These are phyloP conservation scores for Thermothelomyces thermophilus DNA, from an alignment of 2,329 filamentous ascomycete species.

Conservation along the genomic window DNA sequence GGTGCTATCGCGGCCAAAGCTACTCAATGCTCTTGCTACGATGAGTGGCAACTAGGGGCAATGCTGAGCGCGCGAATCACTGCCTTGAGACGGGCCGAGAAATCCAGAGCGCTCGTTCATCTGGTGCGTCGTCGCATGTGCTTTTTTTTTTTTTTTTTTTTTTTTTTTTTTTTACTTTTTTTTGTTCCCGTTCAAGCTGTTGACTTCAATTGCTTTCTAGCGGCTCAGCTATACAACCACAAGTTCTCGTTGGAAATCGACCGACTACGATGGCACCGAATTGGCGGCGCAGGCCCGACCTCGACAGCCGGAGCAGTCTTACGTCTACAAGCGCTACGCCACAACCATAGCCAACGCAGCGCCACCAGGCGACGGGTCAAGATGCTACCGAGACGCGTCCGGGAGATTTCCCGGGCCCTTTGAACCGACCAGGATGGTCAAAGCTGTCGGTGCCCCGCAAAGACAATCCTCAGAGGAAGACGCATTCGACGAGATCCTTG, in stretches of 20 bases:
- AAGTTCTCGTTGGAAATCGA: neutral
- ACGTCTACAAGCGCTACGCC: neutral
- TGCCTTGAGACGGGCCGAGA: constrained; percentile 18
- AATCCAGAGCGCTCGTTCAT: constrained; percentile 3
- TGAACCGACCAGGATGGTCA: neutral
- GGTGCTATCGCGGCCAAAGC: neutral
- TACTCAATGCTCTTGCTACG: constrained; percentile 8
- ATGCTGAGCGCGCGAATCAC: constrained; percentile 25
- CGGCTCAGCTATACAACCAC: neutral
- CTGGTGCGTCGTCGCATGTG: constrained; percentile 1
- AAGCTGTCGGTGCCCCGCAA: neutral
- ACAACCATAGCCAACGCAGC: neutral
- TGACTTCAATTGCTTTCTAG: neutral
- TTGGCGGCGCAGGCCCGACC: neutral
- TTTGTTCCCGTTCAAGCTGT: neutral
- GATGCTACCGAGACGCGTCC: neutral
- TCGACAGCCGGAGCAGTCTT: neutral
- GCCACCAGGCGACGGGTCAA: neutral
- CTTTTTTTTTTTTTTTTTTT: too few relatives aligned
- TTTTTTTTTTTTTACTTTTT: too few relatives aligned
- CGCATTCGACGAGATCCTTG: neutral
- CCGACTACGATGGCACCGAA: neutral
- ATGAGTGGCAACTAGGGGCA: constrained; percentile 22
- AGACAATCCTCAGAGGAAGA: neutral
- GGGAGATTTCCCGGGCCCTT: too few relatives aligned